Conservation (phyloP, 2,329 filamentous ascomycete genomes). For the Penicillium sp. region DNA sequence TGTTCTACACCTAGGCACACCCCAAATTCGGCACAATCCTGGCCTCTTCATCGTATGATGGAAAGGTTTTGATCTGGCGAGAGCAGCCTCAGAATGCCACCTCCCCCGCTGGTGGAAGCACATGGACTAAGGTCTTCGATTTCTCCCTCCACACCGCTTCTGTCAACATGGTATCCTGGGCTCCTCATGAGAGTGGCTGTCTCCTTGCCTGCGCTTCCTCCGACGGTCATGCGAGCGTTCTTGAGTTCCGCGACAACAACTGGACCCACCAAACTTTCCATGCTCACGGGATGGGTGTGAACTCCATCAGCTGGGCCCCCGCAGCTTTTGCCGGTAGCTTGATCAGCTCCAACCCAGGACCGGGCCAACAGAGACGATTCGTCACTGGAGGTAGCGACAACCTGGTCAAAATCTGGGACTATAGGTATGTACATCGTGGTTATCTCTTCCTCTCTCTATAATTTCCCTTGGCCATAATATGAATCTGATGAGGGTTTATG, state of each 20-base stretch:
- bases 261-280: constrained; percentile 88
- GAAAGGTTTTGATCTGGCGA: constrained; percentile 98
- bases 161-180: constrained; percentile 96
- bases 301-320: constrained; percentile 94
- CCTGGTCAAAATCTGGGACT: constrained; percentile 88
- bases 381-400: constrained; percentile 96
- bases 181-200: constrained; percentile 94
- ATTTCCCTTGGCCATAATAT: background rate
- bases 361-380: constrained; percentile 72
- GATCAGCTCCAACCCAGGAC: constrained; percentile 67
- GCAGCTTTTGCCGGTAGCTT: constrained; percentile 80
- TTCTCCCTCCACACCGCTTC: constrained; percentile 92
- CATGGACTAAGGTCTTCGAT: constrained; percentile 87
- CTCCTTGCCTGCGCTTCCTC: constrained; percentile 91
- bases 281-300: constrained; percentile 91
- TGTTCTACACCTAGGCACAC: constrained; percentile 61
- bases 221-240: constrained; percentile 87
- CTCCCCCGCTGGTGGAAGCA: constrained; percentile 47
- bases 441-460: background rate
- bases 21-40: constrained; percentile 98
- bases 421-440: constrained; percentile 51
- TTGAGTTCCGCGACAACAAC: constrained; percentile 95
- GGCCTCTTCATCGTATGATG: constrained; percentile 92
- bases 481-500: background rate
- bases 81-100: constrained; percentile 61